These are phyloP conservation scores for Sporothrix globosa DNA, from an alignment of 2,329 filamentous ascomycete species.

Conservation along the genomic window DNA sequence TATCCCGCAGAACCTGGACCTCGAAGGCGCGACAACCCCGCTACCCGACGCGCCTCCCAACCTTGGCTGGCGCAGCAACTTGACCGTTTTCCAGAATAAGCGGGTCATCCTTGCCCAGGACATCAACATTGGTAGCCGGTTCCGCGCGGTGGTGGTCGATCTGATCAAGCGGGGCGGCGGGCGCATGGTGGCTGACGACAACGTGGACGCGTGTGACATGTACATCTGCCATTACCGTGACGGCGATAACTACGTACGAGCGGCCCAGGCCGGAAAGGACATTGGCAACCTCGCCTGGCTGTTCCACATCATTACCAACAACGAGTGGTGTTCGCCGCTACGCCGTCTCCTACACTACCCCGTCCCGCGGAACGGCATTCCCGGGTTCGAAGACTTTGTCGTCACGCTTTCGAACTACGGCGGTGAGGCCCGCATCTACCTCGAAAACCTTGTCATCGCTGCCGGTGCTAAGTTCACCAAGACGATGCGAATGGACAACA, in stretches of 20 bases:
- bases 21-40: conserved; percentile 67
- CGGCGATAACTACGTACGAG: conserved; percentile 74
- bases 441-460: conserved; percentile 87
- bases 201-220: conserved; percentile 72
- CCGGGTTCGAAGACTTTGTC: conserved; percentile 73
- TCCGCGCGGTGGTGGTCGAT: conserved; percentile 68
- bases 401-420: conserved; percentile 97
- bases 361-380: conserved; percentile 72
- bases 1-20: conserved; percentile 60
- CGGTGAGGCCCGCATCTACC: conserved; percentile 87
- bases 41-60: conserved; percentile 50
- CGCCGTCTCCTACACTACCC: conserved; percentile 89
- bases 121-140: conserved; percentile 68
- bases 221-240: conserved; percentile 87
- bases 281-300: conserved; percentile 95
- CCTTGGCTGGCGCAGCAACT: conserved; percentile 51
- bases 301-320: conserved; percentile 85
- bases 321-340: conserved; percentile 84
- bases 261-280: conserved; percentile 75
- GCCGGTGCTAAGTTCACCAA: conserved; percentile 89
- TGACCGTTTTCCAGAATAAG: conserved; percentile 76
- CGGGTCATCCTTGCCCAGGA: conserved; percentile 77
- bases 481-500: conserved; percentile 93
- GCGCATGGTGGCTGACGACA: conserved; percentile 65
- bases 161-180: conserved; percentile 76